A percentile compares a stretch with the other conserved stretches of the same genome.
These are phyloP conservation scores for Crucihimalaya himalaica DNA, from an alignment of 345 rosid genomes.

Conservation along the genomic window DNA sequence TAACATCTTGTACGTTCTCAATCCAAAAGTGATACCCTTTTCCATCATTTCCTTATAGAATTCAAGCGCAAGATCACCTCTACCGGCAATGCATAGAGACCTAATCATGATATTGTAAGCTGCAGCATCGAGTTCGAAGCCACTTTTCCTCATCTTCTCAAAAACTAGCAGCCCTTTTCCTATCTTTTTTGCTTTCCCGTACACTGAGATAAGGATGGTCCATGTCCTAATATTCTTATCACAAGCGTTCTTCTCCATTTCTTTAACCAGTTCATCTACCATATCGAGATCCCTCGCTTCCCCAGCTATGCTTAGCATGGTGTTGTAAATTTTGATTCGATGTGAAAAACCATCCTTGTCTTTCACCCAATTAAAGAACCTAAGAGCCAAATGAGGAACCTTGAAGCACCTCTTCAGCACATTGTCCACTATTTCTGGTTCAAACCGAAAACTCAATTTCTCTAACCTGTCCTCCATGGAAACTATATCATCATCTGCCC, in stretches of 20 bases:
- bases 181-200: conserved; percentile 62
- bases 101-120: conserved; percentile 53
- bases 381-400: conserved; percentile 71
- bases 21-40: conserved; percentile 53
- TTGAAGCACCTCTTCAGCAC: conserved; percentile 79
- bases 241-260: conserved; percentile 63
- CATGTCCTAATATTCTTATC: conserved; percentile 63
- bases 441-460: conserved; percentile 46
- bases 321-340: conserved; percentile 55
- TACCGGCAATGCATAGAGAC: conserved; percentile 56
- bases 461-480: conserved; percentile 71
- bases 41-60: conserved; percentile 71
- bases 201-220: conserved; percentile 65
- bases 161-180: conserved; percentile 61
- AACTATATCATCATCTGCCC: conserved; percentile 42
- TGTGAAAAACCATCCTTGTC: conserved; percentile 52
- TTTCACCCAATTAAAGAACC: conserved; percentile 77
- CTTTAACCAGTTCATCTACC: conserved; percentile 55
- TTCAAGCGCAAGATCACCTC: conserved; percentile 68
- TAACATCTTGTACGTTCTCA: conserved; percentile 56
- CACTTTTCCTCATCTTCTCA: conserved; percentile 66
- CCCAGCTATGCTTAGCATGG: conserved; percentile 64
- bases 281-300: conserved; percentile 54
- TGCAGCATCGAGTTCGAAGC: conserved; percentile 53
- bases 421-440: conserved; percentile 62